Evolutionary conservation across 805 yeast genomes (phyloP).

Genomic region (Candida vaughaniae): DNA sequence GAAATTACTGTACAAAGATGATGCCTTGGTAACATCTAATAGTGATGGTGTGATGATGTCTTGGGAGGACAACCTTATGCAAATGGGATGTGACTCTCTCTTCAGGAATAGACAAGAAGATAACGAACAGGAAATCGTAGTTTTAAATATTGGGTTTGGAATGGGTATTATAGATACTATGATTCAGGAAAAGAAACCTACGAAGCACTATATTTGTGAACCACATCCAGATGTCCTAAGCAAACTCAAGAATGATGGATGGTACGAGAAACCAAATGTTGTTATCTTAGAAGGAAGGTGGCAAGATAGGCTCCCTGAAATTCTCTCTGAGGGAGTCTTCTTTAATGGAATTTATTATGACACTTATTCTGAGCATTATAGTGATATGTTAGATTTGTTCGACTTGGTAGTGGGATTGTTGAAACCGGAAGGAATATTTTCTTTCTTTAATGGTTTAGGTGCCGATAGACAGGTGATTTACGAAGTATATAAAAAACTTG

Average conservation of each 20-base stretch:
- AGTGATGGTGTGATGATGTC: conserved; percentile 97
- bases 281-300: conserved; percentile 83
- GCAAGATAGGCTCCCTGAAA: conserved; percentile 75
- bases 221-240: conserved; percentile 90
- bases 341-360: conserved; percentile 93
- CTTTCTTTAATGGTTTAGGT: conserved; percentile 82
- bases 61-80: conserved; percentile 88
- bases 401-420: conserved; percentile 80
- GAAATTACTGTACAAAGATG: conserved; percentile 64
- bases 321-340: conserved; percentile 60
- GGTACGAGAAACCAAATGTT: conserved; percentile 76
- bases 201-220: conserved; percentile 83
- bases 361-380: conserved; percentile 89
- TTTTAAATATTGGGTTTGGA: conserved; percentile 90
- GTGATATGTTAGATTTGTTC: conserved; percentile 82
- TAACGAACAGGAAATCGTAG: conserved; percentile 41
- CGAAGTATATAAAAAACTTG: conserved; percentile 80
- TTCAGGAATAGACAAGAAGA: conserved; percentile 44
- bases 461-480: conserved; percentile 44
- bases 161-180: conserved; percentile 92
- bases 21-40: conserved; percentile 69
- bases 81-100: conserved; percentile 73
- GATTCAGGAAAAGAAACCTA: conserved; percentile 60
- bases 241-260: conserved; percentile 70
- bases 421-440: conserved; percentile 79